A percentile compares a stretch with the other conserved stretches of the same genome.
These are phyloP conservation scores for Phytophthora chlamydospora DNA, from an alignment of 352 stramenopile species.

Conservation along the genomic window DNA sequence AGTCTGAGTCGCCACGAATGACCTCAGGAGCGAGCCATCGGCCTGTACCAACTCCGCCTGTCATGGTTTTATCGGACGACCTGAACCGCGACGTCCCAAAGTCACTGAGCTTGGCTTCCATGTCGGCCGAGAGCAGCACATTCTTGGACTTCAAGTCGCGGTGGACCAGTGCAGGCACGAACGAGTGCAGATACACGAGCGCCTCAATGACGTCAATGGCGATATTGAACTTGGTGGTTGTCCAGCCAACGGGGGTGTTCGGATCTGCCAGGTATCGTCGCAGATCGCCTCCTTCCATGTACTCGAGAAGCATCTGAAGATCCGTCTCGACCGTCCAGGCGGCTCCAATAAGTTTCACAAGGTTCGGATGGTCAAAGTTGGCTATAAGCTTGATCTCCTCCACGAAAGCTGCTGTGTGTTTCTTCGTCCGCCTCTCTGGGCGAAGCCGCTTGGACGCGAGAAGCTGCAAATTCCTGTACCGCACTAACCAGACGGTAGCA, in stretches of 20 bases:
- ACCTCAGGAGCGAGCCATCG: conserved; percentile 63
- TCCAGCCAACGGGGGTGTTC: conserved; percentile 15
- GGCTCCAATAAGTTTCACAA: conserved; percentile 41
- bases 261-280: conserved; percentile 23
- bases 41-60: conserved; percentile 51
- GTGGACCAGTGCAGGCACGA: conserved; percentile 46
- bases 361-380: conserved; percentile 46
- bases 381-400: conserved; percentile 48
- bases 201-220: conserved; percentile 44
- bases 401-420: conserved; percentile 35
- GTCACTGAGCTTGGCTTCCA: conserved; percentile 36
- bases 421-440: conserved; percentile 19
- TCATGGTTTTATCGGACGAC: conserved; percentile 37
- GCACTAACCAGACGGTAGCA: conserved; percentile 31
- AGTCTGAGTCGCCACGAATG: conserved; percentile 46
- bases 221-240: conserved; percentile 33
- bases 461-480: conserved; percentile 25
- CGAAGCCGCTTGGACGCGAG: conserved; percentile 36
- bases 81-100: conserved; percentile 31
- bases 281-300: conserved; percentile 45
- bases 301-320: conserved; percentile 46
- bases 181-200: conserved; percentile 46
- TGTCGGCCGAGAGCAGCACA: conserved; percentile 40
- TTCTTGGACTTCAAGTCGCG: conserved; percentile 66
- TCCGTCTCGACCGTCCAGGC: conserved; percentile 47